A percentile compares a stretch with the other conserved stretches of the same genome.
Evolutionary conservation across 129 eudicot genomes (phyloP).

Genomic region (Deinandra increscens): DNA sequence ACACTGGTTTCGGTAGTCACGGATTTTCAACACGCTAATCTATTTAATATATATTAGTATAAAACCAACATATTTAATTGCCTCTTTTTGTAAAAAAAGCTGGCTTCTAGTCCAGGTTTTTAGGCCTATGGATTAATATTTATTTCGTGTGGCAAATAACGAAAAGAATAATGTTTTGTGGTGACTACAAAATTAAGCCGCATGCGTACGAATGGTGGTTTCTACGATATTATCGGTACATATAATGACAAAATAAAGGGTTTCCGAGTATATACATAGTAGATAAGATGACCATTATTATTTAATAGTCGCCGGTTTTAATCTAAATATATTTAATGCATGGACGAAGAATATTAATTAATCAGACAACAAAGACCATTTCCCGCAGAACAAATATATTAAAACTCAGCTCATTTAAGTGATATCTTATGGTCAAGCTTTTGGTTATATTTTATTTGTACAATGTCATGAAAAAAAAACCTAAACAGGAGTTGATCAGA

Average conservation of each 20-base stretch:
- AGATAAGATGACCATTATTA: neutral
- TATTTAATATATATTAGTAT: neutral
- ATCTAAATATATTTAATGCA: no score
- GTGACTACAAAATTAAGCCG: neutral
- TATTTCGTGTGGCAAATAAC: neutral
- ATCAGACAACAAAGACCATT: neutral
- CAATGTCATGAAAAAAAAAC: neutral
- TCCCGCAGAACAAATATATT: neutral
- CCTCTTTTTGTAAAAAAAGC: neutral
- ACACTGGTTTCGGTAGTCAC: neutral
- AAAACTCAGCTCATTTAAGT: neutral
- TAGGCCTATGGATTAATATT: neutral
- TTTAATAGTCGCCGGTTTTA: constrained; percentile 1
- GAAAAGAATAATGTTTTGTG: neutral
- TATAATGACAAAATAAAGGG: constrained; percentile 5
- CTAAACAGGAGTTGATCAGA: neutral
- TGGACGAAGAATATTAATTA: no score
- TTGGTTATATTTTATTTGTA: neutral
- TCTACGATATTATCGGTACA: neutral
- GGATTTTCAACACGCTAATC: neutral
- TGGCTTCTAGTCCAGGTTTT: neutral
- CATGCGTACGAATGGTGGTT: neutral
- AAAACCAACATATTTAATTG: neutral
- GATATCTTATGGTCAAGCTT: neutral
- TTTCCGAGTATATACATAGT: neutral